Evolutionary conservation across 352 stramenopile genomes (phyloP), one percentile per base, ranked within the genome.

Genomic region (Pythium plurisporium): DNA sequence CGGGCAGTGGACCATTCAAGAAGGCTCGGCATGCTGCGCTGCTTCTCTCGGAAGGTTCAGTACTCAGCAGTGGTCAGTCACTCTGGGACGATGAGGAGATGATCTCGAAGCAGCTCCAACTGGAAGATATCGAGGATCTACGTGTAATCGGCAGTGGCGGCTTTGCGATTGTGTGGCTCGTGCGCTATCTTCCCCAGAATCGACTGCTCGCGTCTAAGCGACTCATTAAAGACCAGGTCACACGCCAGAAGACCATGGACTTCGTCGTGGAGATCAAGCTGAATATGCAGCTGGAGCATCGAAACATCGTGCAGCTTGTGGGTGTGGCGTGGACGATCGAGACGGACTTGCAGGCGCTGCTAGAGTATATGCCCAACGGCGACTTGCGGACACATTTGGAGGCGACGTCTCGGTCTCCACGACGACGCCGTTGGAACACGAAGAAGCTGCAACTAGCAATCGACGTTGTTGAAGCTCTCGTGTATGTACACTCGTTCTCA

Each of bases 221-320:
- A 12, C 30, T 36, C 30, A 36, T 12, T 12, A 36, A 36, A 36
- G 30, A 36, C 30, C 66, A 86, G 17, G 53, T 74, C 2, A 83
- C 67, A 3, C 66, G 67, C 7, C 61, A 78, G 26, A 66, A 69
- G 14, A 81, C 64, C 0, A 62, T 76, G 11, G 55, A 64, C 9
- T 92, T 94, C 26, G 57, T 88, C 11, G 67, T 62, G 10, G 83
- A 94, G 58, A 87, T 93, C 66, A 90, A 87, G 49, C 71, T 94
- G 47, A 69, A 87, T 5, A 62, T 74, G 2, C 56, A 62, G 23
- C 64, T 93, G 3, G 69, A 83, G 10, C 83, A 92, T 34, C 68
- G 79, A 8, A 77, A 71, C 29, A 76, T 95, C 52, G 69, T 94
- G 4, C 60, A 71, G 40, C 65, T 95, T 10, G 55, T 91, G 0